Evolutionary conservation across 257 asterid species (phyloP).

Genomic region (Scutellaria minor): DNA sequence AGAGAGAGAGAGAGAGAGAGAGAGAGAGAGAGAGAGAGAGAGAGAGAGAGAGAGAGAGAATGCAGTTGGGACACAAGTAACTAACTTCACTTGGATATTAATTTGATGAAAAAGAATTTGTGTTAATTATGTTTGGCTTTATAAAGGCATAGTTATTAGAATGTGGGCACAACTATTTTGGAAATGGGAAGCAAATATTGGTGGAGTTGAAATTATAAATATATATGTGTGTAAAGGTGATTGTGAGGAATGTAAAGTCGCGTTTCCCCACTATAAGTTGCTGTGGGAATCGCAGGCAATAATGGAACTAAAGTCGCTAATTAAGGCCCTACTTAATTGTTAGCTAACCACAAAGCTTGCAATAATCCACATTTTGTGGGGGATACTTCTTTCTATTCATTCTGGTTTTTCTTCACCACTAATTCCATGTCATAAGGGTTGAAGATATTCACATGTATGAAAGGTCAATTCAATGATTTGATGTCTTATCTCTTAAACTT

Average conservation of each 20-base stretch:
- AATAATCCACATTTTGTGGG: conserved; percentile 50
- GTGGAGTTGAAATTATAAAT: conserved; percentile 35
- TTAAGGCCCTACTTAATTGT: conserved; percentile 37
- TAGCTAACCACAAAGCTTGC: conserved; percentile 29
- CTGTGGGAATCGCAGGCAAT: conserved; percentile 43
- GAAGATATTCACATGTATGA: neutral
- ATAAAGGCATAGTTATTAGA: conserved; percentile 25
- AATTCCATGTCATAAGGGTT: conserved; percentile 11
- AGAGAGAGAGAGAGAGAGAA: too few species aligned
- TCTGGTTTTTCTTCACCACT: neutral
- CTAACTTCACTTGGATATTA: neutral
- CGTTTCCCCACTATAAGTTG: conserved; percentile 33
- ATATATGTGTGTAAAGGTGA: neutral
- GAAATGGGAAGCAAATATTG: conserved; percentile 30
- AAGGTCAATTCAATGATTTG: too few species aligned
- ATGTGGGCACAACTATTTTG: conserved; percentile 9
- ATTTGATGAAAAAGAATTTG: neutral
- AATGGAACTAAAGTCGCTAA: conserved; percentile 34
- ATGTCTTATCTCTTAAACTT: too few species aligned
- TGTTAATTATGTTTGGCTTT: conserved; percentile 38
- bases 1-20: too few species aligned
- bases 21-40: too few species aligned
- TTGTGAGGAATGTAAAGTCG: conserved; percentile 24
- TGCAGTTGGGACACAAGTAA: neutral
- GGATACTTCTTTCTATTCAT: neutral